Evolutionary conservation across 2,329 filamentous ascomycete species (phyloP), one percentile per base, ranked within the genome.

Genomic region (Aspergillus persii): DNA sequence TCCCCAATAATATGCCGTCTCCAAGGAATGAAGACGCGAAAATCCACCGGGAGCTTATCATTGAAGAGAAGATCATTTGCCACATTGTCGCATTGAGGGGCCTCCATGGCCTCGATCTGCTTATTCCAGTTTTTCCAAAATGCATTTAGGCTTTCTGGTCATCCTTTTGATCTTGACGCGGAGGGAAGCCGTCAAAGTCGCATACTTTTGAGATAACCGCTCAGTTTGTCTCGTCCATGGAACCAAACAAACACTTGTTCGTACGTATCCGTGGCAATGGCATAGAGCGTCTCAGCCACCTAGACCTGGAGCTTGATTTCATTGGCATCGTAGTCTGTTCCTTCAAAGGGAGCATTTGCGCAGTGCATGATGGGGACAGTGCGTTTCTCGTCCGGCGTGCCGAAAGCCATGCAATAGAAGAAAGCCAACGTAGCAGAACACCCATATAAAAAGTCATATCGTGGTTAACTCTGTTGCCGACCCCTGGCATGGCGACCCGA

Each of bases 221-320:
- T 76, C 70, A 6, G 69, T 65, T 62, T 0, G 60, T 59, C 15
- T 64, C 60, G 18, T 68, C 57, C 56, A 78, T 65, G n/a, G 55
- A 50, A 9, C 75, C 74, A 50, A 74, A 75, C 74, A 50, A 74
- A 75, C 18, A 76, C 61, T 51, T 70, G 65, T 59, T 77, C 68
- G 58, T 77, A 76, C 12, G 77, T 60, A 39, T 73, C 69, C 44
- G 74, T 64, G 5, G 69, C 66, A 1, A 73, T 68, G 6, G 73
- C 76, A 54, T 78, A 78, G 5, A 78, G 66, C 2, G 76, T 77
- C 1, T 76, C 72, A 0, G 76, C 75, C 11, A 77, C 75, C 77
- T 75, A 78, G 50, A 74, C 69, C 60, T 78, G 76, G 8, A 77
- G 69, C 31, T 67, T 61, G 4, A 73, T 69, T 57, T 78, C 74